Evolutionary conservation across 2,329 filamentous ascomycete genomes (phyloP), one percentile per base, ranked within the genome.

Genomic region (Fusarium sp.): DNA sequence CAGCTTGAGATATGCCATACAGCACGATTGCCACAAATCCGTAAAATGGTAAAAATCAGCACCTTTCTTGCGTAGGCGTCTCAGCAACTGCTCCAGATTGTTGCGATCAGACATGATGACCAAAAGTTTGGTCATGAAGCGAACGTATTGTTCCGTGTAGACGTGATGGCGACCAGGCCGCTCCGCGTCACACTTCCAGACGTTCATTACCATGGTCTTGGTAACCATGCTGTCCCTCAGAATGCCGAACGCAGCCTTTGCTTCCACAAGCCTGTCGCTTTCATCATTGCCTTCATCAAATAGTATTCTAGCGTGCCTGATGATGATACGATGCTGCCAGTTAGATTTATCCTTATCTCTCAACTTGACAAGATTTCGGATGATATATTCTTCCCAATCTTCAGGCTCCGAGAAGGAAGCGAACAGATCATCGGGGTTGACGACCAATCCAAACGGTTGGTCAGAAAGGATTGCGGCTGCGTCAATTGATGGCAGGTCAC

Each of bases 101-200:
- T 81, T 74, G 21, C 91, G 86, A 69, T 97, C 93, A 49, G 87
- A 85, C 63, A 93, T 83, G 46, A 91, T 84, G 37, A 89, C 85
- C 7, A 97, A 80, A 8, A 97, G 80, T 50, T 84, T 82, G 11
- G 92, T 86, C 75, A 96, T 92, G 71, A 95, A 95, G 15, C 88
- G 87, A 2, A 92, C 89, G 70, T 97, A 97, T 61, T 90, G 88
- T 44, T 91, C 88, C 0, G 92, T 97, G 73, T 95, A 97, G 33
- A 97, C 92, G 70, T 96, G 95, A 73, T 97, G 93, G 15, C 93
- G 86, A 0, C 93, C 93, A 0, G 92, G 82, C 2, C 84, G 81
- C 69, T 97, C 93, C 42, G 91, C 88, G 65, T 97, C 93, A 33
- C 93, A 95, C 67, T 93, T 94, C 93, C 93, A 97, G 4, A 97